Evolutionary conservation across 139 green algal species (phyloP), one percentile per base, ranked within the genome.

Genomic region (Marvania coccoides): DNA sequence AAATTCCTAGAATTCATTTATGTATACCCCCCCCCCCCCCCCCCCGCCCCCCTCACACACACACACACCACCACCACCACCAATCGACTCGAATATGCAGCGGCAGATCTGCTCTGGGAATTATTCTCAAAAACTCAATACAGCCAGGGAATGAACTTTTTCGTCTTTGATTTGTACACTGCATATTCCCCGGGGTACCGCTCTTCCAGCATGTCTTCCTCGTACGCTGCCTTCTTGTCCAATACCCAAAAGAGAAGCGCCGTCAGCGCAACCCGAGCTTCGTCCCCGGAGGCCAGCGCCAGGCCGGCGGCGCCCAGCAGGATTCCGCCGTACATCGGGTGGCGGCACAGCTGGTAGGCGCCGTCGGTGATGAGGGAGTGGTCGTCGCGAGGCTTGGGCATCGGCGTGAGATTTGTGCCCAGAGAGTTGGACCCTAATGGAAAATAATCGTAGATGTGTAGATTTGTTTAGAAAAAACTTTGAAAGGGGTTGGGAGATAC

Each of bases 141-240:
- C 7, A 64, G 14, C 57, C 57, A 64, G 33, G 57, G 57, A 39
- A 64, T 39, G 23, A 64, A 64, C 13, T 64, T 64, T 38, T 64
- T 64, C 26, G 29, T 38, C 10, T 47, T 47, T 6, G 12, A 15
- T 51, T 51, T 51, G 33, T 64, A 64, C 30, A 3, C 24, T 1
- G 19, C 57, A 10, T 64, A 64, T 23, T 64, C 57, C 33, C 26
- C 33, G 14, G 23, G 23, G 33, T 64, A 64, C 57, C 33, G 47
- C 48, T 64, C 57, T 55, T 39, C n/a, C 1, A 64, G 31, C 4
- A 47, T 55, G 19, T 58, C 26, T 58, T 64, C 57, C 30, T 64
- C 57, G 6, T 47, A 12, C 1, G 24, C 5, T 0, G 57, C 57
- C 23, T 64, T 64, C 14, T 55, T 19, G 26, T 64, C 57, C 24